Evolutionary conservation across 192 early-diverging fungal genomes (phyloP), one percentile per base, ranked within the genome.

Genomic region (Geranomyces michiganensis): DNA sequence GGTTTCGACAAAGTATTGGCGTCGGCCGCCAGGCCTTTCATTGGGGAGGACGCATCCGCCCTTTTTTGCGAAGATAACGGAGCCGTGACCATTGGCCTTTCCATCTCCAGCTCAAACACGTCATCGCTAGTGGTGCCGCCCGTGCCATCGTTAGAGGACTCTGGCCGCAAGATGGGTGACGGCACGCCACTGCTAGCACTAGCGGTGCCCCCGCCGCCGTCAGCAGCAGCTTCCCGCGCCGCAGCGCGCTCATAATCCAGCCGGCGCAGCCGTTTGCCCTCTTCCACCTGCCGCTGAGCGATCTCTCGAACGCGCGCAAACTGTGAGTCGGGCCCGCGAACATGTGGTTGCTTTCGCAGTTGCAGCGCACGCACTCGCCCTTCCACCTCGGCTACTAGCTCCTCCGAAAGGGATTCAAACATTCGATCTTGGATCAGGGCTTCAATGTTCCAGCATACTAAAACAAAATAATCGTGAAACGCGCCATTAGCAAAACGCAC

Each of bases 381-480:
- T 44, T 80, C 67, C 10, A 83, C 33, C 22, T 70, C 76, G 15
- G 6, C 17, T 1, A 83, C 13, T 3, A 83, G 53, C 19, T 71
- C 63, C 10, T 71, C 70, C 1, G 56, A 26, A 0, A 71, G 56
- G 17, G 27, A 31, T 10, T 68, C 46, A 26, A 84, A 60, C 22
- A 65, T 32, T 0, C 68, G 49, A 14, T 51, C 41, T 36, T 80
- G 73, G 4, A 80, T 21, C 21, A 67, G 44, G 17, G 78, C 79
- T 26, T 65, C 66, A 21, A 83, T 62, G 49, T 84, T 84, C 73
- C 74, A 71, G 45, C 70, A 65, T 4, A 74, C 67, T 71, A 27
- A 14, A 22, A 77, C n/a, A 22, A 1, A 31, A 3, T 22, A 62
- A 64, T 1, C 32, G 19, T 51, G 24, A 44, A 0, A 46, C 43